Conservation (phyloP, 1,284 basidiomycete genomes). For the Marasmius oreades region DNA sequence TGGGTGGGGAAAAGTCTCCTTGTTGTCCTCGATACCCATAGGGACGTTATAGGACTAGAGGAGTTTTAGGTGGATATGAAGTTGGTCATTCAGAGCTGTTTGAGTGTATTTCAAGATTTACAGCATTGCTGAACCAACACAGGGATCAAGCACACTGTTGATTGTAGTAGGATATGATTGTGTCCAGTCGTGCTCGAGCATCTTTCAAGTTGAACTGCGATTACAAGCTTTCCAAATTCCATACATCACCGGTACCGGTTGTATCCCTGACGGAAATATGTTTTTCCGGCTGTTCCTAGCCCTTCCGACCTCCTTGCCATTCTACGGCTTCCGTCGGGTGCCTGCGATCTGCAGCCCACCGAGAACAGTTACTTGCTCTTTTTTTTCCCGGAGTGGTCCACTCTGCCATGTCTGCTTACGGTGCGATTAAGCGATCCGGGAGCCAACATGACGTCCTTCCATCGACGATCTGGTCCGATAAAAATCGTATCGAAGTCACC, state of each 20-base stretch:
- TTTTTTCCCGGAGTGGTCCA: not conserved
- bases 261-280: not conserved
- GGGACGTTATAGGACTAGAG: constrained; percentile 32
- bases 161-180: not conserved
- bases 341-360: not conserved
- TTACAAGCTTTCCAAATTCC: no score
- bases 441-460: constrained; percentile 22
- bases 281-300: no score
- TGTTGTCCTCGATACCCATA: constrained; percentile 39
- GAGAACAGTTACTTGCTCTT: not conserved
- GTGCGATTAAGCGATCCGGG: constrained; percentile 27
- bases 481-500: constrained; percentile 33
- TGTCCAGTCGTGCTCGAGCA: no score
- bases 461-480: constrained; percentile 26
- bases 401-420: constrained; percentile 41
- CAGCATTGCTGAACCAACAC: not conserved
- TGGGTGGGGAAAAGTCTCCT: constrained; percentile 41
- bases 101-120: not conserved
- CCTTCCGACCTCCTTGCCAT: no score
- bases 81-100: not conserved
- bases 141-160: no score
- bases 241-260: no score
- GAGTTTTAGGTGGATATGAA: constrained; percentile 16
- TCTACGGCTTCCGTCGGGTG: no score
- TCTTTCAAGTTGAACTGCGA: no score